These are phyloP conservation scores for Kappamyces sp. DNA, from an alignment of 192 early-diverging fungal species.

Conservation along the genomic window DNA sequence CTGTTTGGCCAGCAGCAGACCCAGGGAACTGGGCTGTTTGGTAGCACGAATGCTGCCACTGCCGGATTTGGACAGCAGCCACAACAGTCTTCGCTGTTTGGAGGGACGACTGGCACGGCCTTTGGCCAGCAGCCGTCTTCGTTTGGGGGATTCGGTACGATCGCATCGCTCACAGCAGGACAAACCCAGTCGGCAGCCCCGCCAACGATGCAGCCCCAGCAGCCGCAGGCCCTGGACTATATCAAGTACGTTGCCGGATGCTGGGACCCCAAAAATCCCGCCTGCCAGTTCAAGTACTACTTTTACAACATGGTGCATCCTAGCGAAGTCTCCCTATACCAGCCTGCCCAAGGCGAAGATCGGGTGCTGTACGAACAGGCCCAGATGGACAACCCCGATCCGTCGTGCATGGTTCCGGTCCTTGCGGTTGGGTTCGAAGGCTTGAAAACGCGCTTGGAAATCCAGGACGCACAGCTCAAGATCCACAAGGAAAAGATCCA, in stretches of 20 bases:
- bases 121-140: conserved; percentile 8
- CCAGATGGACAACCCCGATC: conserved; percentile 80
- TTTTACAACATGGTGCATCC: conserved; percentile 94
- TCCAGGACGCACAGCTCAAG: conserved; percentile 63
- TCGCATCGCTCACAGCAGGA: no score
- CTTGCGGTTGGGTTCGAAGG: conserved; percentile 87
- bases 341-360: conserved; percentile 65
- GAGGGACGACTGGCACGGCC: background rate
- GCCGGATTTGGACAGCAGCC: background rate
- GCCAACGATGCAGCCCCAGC: background rate
- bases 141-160: background rate
- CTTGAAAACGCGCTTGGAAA: conserved; percentile 75
- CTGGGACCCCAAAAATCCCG: conserved; percentile 4
- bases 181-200: background rate
- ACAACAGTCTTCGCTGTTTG: background rate
- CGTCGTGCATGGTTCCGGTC: conserved; percentile 82
- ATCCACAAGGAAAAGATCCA: conserved; percentile 67
- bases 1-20: background rate
- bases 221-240: conserved; percentile 3
- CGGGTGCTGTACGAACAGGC: conserved; percentile 75
- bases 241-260: background rate
- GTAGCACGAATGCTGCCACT: background rate
- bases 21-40: background rate
- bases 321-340: conserved; percentile 72
- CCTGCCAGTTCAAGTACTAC: conserved; percentile 59